A percentile compares a stretch with the other conserved stretches of the same genome.
Evolutionary conservation across 257 asterid genomes (phyloP).

Genomic region (Nicotiana otophora): DNA sequence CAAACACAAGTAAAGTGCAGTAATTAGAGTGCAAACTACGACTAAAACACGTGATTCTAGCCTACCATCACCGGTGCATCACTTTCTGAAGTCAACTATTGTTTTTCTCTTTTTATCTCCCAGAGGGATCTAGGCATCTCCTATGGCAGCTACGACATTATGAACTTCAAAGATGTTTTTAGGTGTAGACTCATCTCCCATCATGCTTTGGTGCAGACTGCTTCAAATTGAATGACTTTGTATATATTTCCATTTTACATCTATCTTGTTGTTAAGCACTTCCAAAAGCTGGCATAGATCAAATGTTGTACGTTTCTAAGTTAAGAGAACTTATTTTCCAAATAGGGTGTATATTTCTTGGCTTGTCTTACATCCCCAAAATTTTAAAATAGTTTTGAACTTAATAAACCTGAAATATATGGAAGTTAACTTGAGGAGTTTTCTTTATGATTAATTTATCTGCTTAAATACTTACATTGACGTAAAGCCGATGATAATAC

Average conservation of each 20-base stretch:
- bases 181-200: background rate
- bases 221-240: background rate
- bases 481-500: background rate
- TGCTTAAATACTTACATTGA: background rate
- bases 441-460: background rate
- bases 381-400: background rate
- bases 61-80: background rate
- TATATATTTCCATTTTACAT: background rate
- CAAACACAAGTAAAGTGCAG: too few species aligned
- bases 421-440: background rate
- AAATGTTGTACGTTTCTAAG: background rate
- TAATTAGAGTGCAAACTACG: too few species aligned
- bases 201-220: background rate
- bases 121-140: background rate
- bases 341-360: background rate
- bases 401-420: background rate
- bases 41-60: too few species aligned
- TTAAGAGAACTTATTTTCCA: background rate
- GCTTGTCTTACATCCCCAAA: background rate
- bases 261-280: background rate
- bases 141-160: background rate
- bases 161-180: background rate
- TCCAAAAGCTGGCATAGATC: background rate
- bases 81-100: background rate
- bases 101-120: background rate